These are phyloP conservation scores for Saksenaea oblongispora DNA, from an alignment of 371 early-diverging fungal genomes.

Conservation along the genomic window DNA sequence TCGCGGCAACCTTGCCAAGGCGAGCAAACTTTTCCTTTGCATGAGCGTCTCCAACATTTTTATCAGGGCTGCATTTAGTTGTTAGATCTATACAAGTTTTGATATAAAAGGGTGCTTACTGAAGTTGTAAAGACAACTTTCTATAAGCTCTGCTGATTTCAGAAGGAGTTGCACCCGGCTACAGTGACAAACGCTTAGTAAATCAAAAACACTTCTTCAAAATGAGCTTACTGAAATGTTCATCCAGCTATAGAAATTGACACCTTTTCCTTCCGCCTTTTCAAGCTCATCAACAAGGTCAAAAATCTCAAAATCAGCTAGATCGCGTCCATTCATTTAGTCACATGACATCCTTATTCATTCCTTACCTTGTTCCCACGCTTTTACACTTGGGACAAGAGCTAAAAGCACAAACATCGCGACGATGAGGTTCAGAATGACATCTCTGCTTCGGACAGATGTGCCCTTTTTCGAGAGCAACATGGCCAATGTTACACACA, in stretches of 20 bases:
- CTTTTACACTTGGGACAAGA: neutral
- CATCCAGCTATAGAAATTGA: slow-evolving; percentile 62
- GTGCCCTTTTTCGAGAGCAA: slow-evolving; percentile 3
- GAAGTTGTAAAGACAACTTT: slow-evolving; percentile 89
- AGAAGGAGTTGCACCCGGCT: slow-evolving; percentile 65
- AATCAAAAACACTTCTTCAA: slow-evolving; percentile 50
- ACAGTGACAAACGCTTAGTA: neutral
- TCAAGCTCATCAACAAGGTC: slow-evolving; percentile 81
- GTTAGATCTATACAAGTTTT: neutral
- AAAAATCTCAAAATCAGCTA: slow-evolving; percentile 78
- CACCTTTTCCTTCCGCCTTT: slow-evolving; percentile 64
- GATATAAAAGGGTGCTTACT: slow-evolving; percentile 57
- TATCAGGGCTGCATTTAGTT: slow-evolving; percentile 64
- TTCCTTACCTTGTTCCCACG: neutral
- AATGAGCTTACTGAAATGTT: slow-evolving; percentile 43
- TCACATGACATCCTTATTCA: neutral
- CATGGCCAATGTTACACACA: slow-evolving; percentile 1
- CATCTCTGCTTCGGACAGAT: neutral
- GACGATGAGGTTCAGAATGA: neutral
- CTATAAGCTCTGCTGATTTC: slow-evolving; percentile 88
- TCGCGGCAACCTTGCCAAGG: slow-evolving; percentile 66
- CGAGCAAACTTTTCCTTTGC: slow-evolving; percentile 69
- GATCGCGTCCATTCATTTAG: neutral
- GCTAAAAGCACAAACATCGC: neutral
- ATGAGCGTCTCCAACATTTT: slow-evolving; percentile 57